Evolutionary conservation across 352 stramenopile species (phyloP).

Genomic region (Phytophthora foliorum): DNA sequence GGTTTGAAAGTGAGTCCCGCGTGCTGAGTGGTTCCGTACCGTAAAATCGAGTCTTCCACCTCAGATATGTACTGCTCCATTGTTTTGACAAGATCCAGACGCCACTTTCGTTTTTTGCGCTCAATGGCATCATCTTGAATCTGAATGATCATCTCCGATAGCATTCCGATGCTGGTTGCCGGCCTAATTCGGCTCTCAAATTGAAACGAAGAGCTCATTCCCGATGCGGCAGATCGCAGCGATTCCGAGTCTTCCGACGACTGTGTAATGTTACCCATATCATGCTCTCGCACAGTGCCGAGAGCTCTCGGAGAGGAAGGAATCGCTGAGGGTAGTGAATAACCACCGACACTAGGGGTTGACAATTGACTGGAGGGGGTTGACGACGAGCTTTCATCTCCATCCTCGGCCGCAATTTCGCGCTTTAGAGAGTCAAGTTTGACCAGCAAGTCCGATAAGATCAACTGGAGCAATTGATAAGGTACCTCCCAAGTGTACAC

Average conservation of each 20-base stretch:
- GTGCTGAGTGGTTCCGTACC: constrained; percentile 77
- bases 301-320: constrained; percentile 41
- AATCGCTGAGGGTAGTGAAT: constrained; percentile 37
- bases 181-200: constrained; percentile 34
- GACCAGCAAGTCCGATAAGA: constrained; percentile 75
- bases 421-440: constrained; percentile 76
- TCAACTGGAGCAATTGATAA: constrained; percentile 85
- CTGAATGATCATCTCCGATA: constrained; percentile 90
- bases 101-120: constrained; percentile 86
- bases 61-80: constrained; percentile 89
- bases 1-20: constrained; percentile 86
- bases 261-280: constrained; percentile 19
- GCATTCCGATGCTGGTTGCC: constrained; percentile 73
- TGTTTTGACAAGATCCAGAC: constrained; percentile 69
- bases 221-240: constrained; percentile 21
- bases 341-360: constrained; percentile 46
- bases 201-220: constrained; percentile 15
- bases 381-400: constrained; percentile 46
- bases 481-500: constrained; percentile 91
- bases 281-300: constrained; percentile 48
- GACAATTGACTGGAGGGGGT: constrained; percentile 68
- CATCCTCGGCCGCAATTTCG: constrained; percentile 50
- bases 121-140: constrained; percentile 87
- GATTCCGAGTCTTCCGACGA: constrained; percentile 21
- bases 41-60: constrained; percentile 79